Base-by-base conservation (phyloP, 768 basidiomycete species). In the Hygrocybe coccinea region DNA sequence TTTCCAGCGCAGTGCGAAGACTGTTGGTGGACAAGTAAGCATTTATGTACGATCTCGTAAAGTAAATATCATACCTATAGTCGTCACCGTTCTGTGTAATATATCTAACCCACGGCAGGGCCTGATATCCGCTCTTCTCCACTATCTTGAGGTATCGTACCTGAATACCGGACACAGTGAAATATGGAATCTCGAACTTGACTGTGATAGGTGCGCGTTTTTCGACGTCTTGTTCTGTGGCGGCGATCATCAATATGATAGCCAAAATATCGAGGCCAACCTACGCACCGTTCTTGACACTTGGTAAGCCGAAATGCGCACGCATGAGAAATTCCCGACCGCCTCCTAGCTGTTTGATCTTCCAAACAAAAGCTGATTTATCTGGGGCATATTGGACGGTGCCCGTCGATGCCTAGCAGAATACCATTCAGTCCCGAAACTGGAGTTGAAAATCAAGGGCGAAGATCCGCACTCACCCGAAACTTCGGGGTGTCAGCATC, bases 401-500 rank as follows among this genome's bases (percentile, higher is more conserved):
- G 2, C 97, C 97, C 11, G 93, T 95, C 14, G 94, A 87, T 19
- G 95, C 91, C 94, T 97, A 58, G 21, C 39, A 38, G 4, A 52
- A 15, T 21, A 35, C 37, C 10, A 3, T 24, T 33, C 44, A 24
- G 22, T 52, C 15, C 38, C 36, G 17, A 19, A 12, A 46, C 45
- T 21, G 45, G 47, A 49, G 8, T 2, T 8, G 29, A 29, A 29
- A 34, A n/a, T n/a, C n/a, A n/a, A n/a, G 35, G 50, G 17, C 11
- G 17, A 50, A 41, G 4, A 21, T 38, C 69, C 7, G 2, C 29
- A 51, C 50, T 21, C 65, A 94, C 95, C 65, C 95, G 80, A 74
- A 98, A 99, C 67, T 95, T 97, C 0, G 97, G 97, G 63, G 86
- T 95, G 69, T 97, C 95, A 17, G 95, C 97, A 68, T 98, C 97